These are phyloP conservation scores for Carallia pectinifolia DNA, from an alignment of 345 rosid species.

Conservation along the genomic window DNA sequence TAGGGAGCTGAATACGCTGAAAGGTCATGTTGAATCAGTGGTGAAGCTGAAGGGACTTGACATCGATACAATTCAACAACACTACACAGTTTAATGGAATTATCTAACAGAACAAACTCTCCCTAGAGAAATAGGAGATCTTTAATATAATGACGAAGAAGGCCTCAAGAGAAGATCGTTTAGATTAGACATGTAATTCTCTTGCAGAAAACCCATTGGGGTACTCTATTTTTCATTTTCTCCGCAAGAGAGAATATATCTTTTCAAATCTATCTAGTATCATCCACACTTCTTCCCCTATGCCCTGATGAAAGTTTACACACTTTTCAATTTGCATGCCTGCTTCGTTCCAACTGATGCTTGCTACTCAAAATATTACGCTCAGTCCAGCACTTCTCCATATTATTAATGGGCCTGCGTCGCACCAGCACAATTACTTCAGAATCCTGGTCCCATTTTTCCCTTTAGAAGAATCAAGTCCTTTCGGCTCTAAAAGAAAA, in stretches of 20 bases:
- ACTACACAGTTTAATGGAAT: conserved; percentile 53
- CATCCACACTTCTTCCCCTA: neutral
- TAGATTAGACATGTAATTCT: conserved; percentile 5
- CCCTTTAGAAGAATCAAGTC: too few relatives aligned
- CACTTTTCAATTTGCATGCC: neutral
- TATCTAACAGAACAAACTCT: neutral
- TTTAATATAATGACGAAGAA: conserved; percentile 11
- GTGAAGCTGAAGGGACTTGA: conserved; percentile 87
- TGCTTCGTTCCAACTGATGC: too few relatives aligned
- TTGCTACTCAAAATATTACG: too few relatives aligned
- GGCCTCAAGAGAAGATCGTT: neutral
- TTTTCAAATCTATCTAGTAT: neutral
- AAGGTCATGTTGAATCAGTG: conserved; percentile 84
- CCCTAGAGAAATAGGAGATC: neutral
- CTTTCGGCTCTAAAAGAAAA: too few relatives aligned
- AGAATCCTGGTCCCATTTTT: too few relatives aligned
- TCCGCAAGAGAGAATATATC: neutral
- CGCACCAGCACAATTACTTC: too few relatives aligned
- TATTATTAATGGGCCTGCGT: too few relatives aligned
- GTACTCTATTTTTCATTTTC: neutral
- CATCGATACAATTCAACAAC: conserved; percentile 78
- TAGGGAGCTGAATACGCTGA: conserved; percentile 66
- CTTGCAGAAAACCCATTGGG: neutral
- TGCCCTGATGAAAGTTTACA: neutral
- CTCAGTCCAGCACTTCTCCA: too few relatives aligned